Conservation (phyloP, 106 monocot species). For the Dendrobium chrysotoxum region DNA sequence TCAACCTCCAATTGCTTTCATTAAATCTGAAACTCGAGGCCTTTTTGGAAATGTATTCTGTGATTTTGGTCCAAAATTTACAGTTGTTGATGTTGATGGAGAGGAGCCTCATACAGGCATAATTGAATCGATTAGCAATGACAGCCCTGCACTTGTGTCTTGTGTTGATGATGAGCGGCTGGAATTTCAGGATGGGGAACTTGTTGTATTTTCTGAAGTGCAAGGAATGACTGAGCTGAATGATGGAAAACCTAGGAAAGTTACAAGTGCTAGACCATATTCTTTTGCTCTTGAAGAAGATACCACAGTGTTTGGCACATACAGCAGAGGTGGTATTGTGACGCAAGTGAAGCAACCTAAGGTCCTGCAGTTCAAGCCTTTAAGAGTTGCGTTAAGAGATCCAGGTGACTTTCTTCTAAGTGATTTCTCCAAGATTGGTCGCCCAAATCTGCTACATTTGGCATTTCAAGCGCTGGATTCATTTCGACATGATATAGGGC, state of each 20-base stretch:
- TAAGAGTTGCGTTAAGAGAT: conserved; percentile 60
- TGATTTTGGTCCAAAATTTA: conserved; percentile 95
- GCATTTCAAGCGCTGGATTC: conserved; percentile 92
- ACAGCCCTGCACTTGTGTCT: conserved; percentile 59
- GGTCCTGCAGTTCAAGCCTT: conserved; percentile 57
- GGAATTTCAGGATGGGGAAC: conserved; percentile 93
- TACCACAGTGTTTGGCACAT: conserved; percentile 58
- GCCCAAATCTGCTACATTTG: conserved; percentile 59
- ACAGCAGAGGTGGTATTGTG: conserved; percentile 79
- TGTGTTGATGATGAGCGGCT: conserved; percentile 91
- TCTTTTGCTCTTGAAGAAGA: conserved; percentile 88
- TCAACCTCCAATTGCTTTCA: conserved; percentile 80
- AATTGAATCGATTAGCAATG: conserved; percentile 78
- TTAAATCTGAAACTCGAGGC: conserved; percentile 84
- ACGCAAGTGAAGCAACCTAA: conserved; percentile 92
- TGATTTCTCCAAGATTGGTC: conserved; percentile 88
- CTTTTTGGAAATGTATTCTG: conserved; percentile 89
- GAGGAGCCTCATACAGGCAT: conserved; percentile 91
- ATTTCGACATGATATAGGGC: conserved; percentile 49
- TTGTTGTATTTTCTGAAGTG: conserved; percentile 86
- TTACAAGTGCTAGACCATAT: conserved; percentile 53
- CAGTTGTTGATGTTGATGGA: conserved; percentile 85
- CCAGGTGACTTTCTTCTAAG: conserved; percentile 86
- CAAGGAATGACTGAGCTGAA: conserved; percentile 84
- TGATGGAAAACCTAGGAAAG: conserved; percentile 87